phyloP scores from a whole-genome alignment of 2,329 filamentous ascomycete species.

The Pyrenochaeta sp. region DNA sequence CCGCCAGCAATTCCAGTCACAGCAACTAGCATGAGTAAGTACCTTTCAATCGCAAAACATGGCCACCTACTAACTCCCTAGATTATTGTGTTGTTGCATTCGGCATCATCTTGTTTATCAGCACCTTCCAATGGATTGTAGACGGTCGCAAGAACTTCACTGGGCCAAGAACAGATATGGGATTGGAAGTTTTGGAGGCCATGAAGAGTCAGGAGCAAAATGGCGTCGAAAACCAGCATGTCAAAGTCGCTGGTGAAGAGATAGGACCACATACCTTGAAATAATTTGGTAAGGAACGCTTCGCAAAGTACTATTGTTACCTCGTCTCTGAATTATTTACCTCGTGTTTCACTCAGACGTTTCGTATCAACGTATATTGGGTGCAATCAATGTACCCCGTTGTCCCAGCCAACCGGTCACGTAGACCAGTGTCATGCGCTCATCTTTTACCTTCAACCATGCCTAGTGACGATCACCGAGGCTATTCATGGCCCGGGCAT shows the following conservation, averaged over 20 bases:
- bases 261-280: slow-evolving; percentile 1
- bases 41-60: background rate
- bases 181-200: slow-evolving; percentile 54
- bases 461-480: too few relatives aligned
- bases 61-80: slow-evolving; percentile 24
- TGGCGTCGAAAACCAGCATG: background rate
- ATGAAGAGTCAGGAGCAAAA: slow-evolving; percentile 31
- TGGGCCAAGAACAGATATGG: slow-evolving; percentile 54
- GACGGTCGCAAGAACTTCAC: slow-evolving; percentile 69
- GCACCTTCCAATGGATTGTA: slow-evolving; percentile 66
- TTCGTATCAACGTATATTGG: too few relatives aligned
- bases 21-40: slow-evolving; percentile 72
- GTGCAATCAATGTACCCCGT: too few relatives aligned
- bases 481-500: too few relatives aligned
- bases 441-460: too few relatives aligned
- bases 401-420: too few relatives aligned
- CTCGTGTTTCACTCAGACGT: too few relatives aligned
- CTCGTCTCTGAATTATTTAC: too few relatives aligned
- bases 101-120: slow-evolving; percentile 65
- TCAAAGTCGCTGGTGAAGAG: slow-evolving; percentile 18
- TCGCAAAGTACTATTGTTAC: background rate
- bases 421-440: too few relatives aligned
- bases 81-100: slow-evolving; percentile 66
- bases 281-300: background rate
- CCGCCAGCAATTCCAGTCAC: slow-evolving; percentile 72